Percentiles rank a stretch among this genome's conserved stretches.
These are phyloP conservation scores for Hyphodiscus hymeniophilus DNA, from an alignment of 495 filamentous ascomycete species.

Conservation along the genomic window DNA sequence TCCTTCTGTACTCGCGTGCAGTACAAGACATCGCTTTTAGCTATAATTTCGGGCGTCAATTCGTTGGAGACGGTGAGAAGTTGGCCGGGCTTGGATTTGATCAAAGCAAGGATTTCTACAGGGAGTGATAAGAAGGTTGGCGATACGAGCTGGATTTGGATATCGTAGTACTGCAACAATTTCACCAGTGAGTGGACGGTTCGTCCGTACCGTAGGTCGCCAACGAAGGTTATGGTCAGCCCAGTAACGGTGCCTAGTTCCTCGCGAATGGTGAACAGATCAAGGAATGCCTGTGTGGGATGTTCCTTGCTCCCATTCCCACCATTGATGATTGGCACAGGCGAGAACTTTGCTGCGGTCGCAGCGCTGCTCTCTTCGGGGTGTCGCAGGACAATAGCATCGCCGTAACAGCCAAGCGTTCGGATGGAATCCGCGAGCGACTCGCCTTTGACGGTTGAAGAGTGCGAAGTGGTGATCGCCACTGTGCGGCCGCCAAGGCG, in stretches of 20 bases:
- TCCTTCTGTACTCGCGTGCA: slow-evolving; percentile 96
- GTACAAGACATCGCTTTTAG: slow-evolving; percentile 82
- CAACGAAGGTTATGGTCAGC: slow-evolving; percentile 89
- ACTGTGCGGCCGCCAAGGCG: slow-evolving; percentile 81
- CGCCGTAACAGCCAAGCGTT: slow-evolving; percentile 86
- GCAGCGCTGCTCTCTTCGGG: slow-evolving; percentile 71
- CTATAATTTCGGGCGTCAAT: slow-evolving; percentile 78
- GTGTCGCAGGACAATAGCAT: slow-evolving; percentile 90
- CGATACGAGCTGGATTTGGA: slow-evolving; percentile 83
- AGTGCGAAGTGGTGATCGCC: slow-evolving; percentile 66
- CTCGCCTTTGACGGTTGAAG: slow-evolving; percentile 88
- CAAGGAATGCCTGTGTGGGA: slow-evolving; percentile 96
- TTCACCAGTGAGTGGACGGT: slow-evolving; percentile 92
- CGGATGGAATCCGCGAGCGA: slow-evolving; percentile 86
- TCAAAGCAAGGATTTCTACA: slow-evolving; percentile 59
- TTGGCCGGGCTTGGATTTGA: slow-evolving; percentile 64
- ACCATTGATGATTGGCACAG: slow-evolving; percentile 90
- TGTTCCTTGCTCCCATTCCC: slow-evolving; percentile 94
- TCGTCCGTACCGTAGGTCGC: slow-evolving; percentile 86
- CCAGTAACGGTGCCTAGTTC: slow-evolving; percentile 92
- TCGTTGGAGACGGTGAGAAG: slow-evolving; percentile 62
- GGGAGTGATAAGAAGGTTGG: slow-evolving; percentile 75
- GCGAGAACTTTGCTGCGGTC: slow-evolving; percentile 74
- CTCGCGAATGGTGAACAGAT: slow-evolving; percentile 96
- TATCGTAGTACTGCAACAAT: slow-evolving; percentile 88